Evolutionary conservation across 108 stramenopile species (phyloP).

Genomic region (Pseudonitzschia multistriata): DNA sequence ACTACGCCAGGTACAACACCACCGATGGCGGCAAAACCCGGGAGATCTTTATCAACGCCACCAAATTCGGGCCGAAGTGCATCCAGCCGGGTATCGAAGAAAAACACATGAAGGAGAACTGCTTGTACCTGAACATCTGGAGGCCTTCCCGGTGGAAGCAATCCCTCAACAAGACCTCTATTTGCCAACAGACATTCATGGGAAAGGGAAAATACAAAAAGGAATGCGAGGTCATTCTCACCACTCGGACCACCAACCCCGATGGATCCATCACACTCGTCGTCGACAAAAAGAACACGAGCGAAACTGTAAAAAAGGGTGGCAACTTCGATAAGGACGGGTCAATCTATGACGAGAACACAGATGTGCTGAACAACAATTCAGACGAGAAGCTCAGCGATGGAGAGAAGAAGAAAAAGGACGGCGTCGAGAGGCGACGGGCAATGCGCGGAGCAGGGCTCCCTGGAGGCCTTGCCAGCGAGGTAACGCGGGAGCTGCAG

Average conservation of each 20-base stretch:
- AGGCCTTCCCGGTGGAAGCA: conserved; percentile 36
- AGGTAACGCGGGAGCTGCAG: neutral
- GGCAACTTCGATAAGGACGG: neutral
- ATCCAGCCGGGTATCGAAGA: neutral
- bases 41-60: neutral
- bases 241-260: neutral
- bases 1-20: neutral
- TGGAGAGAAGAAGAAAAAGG: neutral
- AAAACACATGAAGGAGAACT: conserved; percentile 59
- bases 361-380: neutral
- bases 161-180: neutral
- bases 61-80: neutral
- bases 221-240: neutral
- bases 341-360: neutral
- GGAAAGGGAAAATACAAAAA: neutral
- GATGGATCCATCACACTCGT: neutral
- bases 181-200: neutral
- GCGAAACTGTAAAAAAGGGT: neutral
- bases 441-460: too few relatives aligned
- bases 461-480: too few relatives aligned
- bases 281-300: neutral
- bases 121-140: conserved; percentile 68
- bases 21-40: neutral
- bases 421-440: too few relatives aligned
- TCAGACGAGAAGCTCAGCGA: neutral